These are phyloP conservation scores for Ophiostoma sp. DNA, from an alignment of 2,329 filamentous ascomycete species.

Conservation along the genomic window DNA sequence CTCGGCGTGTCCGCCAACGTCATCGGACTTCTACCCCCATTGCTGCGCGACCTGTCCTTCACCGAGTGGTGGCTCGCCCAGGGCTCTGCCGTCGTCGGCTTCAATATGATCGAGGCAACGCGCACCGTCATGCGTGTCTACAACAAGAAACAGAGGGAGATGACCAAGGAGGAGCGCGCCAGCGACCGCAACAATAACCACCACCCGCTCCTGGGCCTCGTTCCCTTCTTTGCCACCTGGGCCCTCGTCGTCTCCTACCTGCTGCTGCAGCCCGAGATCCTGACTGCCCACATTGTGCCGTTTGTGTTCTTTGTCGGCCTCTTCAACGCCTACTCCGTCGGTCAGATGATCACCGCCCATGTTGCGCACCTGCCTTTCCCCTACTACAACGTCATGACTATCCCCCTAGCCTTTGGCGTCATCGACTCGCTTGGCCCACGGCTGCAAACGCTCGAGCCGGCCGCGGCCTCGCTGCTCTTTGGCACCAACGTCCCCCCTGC, in stretches of 20 bases:
- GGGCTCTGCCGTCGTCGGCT: constrained; percentile 71
- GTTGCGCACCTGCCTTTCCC: constrained; percentile 83
- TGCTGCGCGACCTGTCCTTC: constrained; percentile 74
- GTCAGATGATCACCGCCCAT: constrained; percentile 92
- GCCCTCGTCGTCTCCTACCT: constrained; percentile 70
- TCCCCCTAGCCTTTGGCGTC: constrained; percentile 73
- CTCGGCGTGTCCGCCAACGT: constrained; percentile 65
- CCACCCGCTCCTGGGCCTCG: constrained; percentile 72
- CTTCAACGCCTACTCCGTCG: constrained; percentile 90
- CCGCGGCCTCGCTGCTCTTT: constrained; percentile 19
- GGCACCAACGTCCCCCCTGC: constrained; percentile 16
- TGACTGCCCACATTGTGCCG: constrained; percentile 76
- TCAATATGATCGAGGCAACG: constrained; percentile 76
- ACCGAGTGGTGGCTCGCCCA: constrained; percentile 91
- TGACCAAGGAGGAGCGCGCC: constrained; percentile 29
- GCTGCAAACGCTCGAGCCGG: constrained; percentile 47
- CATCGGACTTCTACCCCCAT: constrained; percentile 59
- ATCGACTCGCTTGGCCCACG: constrained; percentile 72
- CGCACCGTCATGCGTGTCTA: constrained; percentile 80
- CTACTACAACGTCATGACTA: constrained; percentile 76
- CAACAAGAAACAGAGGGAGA: constrained; percentile 37
- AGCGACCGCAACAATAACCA: constrained; percentile 40
- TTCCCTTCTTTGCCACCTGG: constrained; percentile 79
- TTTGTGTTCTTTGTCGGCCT: constrained; percentile 85
- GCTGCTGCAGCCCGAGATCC: constrained; percentile 75